A percentile compares a stretch with the other conserved stretches of the same genome.
phyloP scores from a whole-genome alignment of 2,329 filamentous ascomycete genomes.

The Sporothrix schenckii region DNA sequence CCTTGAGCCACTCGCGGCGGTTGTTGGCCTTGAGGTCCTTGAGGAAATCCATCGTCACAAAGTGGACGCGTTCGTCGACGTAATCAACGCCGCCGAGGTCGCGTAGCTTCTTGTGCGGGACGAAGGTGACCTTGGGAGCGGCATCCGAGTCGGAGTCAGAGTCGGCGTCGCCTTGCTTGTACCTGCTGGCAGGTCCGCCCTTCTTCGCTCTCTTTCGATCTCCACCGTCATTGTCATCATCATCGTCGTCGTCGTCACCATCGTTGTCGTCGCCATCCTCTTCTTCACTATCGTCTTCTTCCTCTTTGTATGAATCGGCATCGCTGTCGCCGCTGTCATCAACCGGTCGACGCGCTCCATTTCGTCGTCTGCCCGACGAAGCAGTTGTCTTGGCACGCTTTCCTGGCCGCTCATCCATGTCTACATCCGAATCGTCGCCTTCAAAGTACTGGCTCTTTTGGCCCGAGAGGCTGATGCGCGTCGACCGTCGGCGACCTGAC shows the following conservation, averaged over 20 bases:
- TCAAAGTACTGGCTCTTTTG: constrained; percentile 60
- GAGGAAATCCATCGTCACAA: constrained; percentile 62
- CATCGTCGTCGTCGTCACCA: constrained; percentile 37
- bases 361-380: not conserved
- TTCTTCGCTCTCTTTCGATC: constrained; percentile 37
- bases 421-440: constrained; percentile 38
- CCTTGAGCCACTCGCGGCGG: constrained; percentile 63
- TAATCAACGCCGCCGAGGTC: constrained; percentile 52
- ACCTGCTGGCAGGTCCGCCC: too few relatives aligned
- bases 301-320: constrained; percentile 37
- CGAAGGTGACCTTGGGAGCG: constrained; percentile 46
- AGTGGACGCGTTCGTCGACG: constrained; percentile 56
- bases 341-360: constrained; percentile 30
- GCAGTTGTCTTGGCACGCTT: constrained; percentile 34
- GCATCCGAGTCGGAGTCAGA: constrained; percentile 45
- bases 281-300: constrained; percentile 41
- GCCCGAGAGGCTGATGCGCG: constrained; percentile 49
- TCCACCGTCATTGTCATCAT: constrained; percentile 37
- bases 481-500: constrained; percentile 50
- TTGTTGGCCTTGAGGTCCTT: constrained; percentile 64
- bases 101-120: constrained; percentile 48
- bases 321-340: constrained; percentile 38
- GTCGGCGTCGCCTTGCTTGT: constrained; percentile 45
- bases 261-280: constrained; percentile 37
- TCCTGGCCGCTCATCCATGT: not conserved